Evolutionary conservation across 139 green algal genomes (phyloP).

Genomic region (Tetraselmis chui): DNA sequence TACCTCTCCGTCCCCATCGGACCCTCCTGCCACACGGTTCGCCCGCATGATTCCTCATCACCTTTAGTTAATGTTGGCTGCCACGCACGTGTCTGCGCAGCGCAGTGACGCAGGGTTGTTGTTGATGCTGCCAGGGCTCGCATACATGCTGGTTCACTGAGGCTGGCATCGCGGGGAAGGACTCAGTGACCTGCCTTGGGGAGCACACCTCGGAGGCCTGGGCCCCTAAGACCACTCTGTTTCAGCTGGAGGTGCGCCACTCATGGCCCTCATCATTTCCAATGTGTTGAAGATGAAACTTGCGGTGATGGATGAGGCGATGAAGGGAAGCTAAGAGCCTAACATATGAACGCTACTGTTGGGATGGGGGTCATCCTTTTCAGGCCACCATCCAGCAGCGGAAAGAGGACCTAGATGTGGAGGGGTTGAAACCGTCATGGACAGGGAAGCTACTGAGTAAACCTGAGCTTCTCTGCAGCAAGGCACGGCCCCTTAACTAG

Average conservation of each 20-base stretch:
- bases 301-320: too few relatives aligned
- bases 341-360: too few relatives aligned
- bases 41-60: too few relatives aligned
- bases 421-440: conserved; percentile 77
- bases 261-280: too few relatives aligned
- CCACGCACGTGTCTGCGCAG: too few relatives aligned
- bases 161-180: conserved; percentile 1
- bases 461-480: conserved; percentile 85
- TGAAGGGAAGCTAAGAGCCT: too few relatives aligned
- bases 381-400: conserved; percentile 68
- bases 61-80: too few relatives aligned
- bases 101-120: too few relatives aligned
- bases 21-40: conserved; percentile 81
- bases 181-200: conserved; percentile 26
- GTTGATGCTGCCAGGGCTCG: conserved; percentile 51
- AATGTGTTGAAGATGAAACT: too few relatives aligned
- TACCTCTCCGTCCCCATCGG: conserved; percentile 85
- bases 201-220: conserved; percentile 30
- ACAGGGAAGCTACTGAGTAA: conserved; percentile 80
- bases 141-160: conserved; percentile 84
- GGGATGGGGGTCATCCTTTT: not conserved
- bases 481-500: too few relatives aligned
- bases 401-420: conserved; percentile 25
- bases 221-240: conserved; percentile 65
- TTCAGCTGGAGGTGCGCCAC: conserved; percentile 56